Evolutionary conservation across 768 basidiomycete species (phyloP).

Genomic region (Phallus indusiatus): DNA sequence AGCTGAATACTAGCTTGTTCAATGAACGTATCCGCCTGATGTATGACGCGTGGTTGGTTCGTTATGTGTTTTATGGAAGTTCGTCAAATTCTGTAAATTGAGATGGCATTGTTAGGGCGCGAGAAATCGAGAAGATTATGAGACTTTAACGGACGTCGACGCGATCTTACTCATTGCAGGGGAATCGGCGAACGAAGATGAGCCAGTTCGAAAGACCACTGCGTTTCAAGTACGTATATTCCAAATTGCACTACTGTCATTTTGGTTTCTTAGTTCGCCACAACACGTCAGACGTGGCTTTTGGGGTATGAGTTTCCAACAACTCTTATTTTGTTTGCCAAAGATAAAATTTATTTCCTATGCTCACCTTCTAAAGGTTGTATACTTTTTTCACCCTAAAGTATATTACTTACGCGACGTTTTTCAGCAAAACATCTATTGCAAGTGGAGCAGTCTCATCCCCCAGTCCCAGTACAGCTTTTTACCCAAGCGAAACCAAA

Average conservation of each 20-base stretch:
- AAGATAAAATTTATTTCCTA: conserved; percentile 65
- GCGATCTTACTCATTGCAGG: conserved; percentile 66
- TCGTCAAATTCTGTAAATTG: conserved; percentile 9
- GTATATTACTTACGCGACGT: conserved; percentile 2
- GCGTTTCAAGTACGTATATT: conserved; percentile 69
- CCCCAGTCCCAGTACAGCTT: conserved; percentile 62
- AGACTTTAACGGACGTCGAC: conserved; percentile 56
- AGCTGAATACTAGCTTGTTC: conserved; percentile 51
- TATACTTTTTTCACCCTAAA: not conserved
- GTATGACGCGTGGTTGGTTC: conserved; percentile 55
- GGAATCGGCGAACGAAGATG: conserved; percentile 77
- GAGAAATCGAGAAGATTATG: conserved; percentile 60
- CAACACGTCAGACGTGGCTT: conserved; percentile 70
- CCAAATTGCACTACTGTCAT: conserved; percentile 1
- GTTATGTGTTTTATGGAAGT: conserved; percentile 14
- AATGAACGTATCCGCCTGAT: conserved; percentile 47
- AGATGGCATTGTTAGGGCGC: conserved; percentile 39
- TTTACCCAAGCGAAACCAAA: conserved; percentile 72
- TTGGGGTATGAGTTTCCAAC: conserved; percentile 97
- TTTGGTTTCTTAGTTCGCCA: conserved; percentile 3
- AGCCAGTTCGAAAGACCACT: conserved; percentile 82
- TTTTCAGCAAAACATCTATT: conserved; percentile 71
- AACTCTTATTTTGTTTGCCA: conserved; percentile 77
- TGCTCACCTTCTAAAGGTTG: conserved; percentile 86
- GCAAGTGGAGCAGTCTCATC: conserved; percentile 55